These are phyloP conservation scores for Yamadazyma philogaea DNA, from an alignment of 805 yeast genomes.

Conservation along the genomic window DNA sequence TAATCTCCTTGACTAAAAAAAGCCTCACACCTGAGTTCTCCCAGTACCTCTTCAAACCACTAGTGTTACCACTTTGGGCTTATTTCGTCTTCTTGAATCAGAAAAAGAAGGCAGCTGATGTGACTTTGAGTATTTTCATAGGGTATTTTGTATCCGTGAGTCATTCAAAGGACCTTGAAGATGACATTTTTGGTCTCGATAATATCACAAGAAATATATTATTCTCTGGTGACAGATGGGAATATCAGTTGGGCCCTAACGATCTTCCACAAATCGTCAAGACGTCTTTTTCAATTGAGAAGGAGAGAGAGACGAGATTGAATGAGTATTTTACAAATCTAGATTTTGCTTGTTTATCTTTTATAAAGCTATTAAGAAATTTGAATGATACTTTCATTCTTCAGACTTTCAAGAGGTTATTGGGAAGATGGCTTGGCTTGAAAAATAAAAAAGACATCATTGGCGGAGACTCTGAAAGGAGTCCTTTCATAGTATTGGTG, in stretches of 20 bases:
- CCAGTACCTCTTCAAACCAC: constrained; percentile 26
- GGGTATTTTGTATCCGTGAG: constrained; percentile 30
- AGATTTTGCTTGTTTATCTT: constrained; percentile 24
- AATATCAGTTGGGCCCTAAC: constrained; percentile 41
- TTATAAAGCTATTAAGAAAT: constrained; percentile 44
- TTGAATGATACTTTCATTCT: constrained; percentile 47
- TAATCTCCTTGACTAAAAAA: constrained; percentile 57
- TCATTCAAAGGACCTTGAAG: constrained; percentile 16
- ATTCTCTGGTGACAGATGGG: constrained; percentile 35
- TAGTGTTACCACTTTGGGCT: constrained; percentile 41
- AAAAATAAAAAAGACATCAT: constrained; percentile 6
- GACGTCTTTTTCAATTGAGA: constrained; percentile 4
- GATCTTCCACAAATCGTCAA: constrained; percentile 29
- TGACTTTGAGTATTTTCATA: constrained; percentile 37
- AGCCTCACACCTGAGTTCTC: constrained; percentile 25
- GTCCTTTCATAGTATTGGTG: constrained; percentile 54
- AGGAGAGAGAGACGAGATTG: constrained; percentile 24
- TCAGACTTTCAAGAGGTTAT: constrained; percentile 45
- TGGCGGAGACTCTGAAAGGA: constrained; percentile 24
- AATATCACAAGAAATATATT: constrained; percentile 32
- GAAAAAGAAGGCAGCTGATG: constrained; percentile 28
- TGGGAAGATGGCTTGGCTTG: constrained; percentile 58
- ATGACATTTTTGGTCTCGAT: constrained; percentile 24
- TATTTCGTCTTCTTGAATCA: constrained; percentile 37
- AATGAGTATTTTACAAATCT: constrained; percentile 24